Evolutionary conservation across 2,329 filamentous ascomycete genomes (phyloP).

Genomic region (Fusarium sp.): DNA sequence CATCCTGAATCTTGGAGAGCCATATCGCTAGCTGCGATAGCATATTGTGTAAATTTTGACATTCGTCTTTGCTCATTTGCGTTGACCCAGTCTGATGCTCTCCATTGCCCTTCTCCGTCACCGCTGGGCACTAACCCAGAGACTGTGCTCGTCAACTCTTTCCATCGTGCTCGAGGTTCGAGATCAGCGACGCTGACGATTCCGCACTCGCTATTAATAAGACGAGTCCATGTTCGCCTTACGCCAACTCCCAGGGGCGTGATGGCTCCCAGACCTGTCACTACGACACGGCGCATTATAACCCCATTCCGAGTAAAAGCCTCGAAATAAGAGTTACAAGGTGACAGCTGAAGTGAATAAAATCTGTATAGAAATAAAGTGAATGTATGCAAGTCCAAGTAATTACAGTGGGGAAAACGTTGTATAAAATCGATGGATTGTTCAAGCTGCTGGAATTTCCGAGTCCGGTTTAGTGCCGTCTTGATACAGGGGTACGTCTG

Average conservation of each 20-base stretch:
- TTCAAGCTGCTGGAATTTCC: slow-evolving; percentile 22
- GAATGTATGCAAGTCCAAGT: not conserved
- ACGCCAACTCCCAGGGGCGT: slow-evolving; percentile 87
- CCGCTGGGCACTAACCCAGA: slow-evolving; percentile 81
- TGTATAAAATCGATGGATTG: slow-evolving; percentile 11
- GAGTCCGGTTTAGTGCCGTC: slow-evolving; percentile 37
- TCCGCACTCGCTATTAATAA: slow-evolving; percentile 84
- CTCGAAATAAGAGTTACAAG: not conserved
- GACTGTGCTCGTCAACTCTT: slow-evolving; percentile 82
- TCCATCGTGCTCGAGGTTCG: slow-evolving; percentile 70
- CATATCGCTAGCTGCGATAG: slow-evolving; percentile 86
- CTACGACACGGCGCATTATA: slow-evolving; percentile 78
- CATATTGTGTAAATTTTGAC: slow-evolving; percentile 93
- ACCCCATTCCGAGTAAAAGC: slow-evolving; percentile 54
- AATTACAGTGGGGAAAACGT: not conserved
- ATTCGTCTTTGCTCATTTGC: slow-evolving; percentile 76
- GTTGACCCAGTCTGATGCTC: slow-evolving; percentile 65
- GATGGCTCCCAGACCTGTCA: slow-evolving; percentile 85
- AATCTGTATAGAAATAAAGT: not conserved
- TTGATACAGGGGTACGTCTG: not conserved
- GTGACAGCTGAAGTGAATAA: not conserved
- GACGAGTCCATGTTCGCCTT: slow-evolving; percentile 81
- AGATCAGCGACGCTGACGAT: slow-evolving; percentile 78
- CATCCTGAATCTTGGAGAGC: slow-evolving; percentile 86
- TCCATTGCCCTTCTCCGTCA: slow-evolving; percentile 61